A percentile compares a stretch with the other conserved stretches of the same genome.
phyloP scores from a whole-genome alignment of 2,329 filamentous ascomycete genomes.

The Penicillium sp. region DNA sequence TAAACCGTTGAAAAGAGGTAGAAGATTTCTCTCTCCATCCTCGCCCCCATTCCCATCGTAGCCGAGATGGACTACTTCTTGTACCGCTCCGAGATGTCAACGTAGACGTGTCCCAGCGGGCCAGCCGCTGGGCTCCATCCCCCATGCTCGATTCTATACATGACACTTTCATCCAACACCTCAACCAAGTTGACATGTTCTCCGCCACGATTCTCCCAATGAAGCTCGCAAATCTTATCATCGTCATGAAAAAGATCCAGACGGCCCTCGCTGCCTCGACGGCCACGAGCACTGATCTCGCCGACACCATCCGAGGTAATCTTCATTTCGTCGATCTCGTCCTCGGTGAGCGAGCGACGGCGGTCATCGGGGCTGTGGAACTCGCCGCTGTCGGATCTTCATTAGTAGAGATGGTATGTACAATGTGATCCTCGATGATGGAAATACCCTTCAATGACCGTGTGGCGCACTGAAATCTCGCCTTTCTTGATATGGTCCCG shows the following conservation, averaged over 20 bases:
- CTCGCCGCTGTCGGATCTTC: conserved; percentile 20
- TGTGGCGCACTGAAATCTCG: conserved; percentile 24
- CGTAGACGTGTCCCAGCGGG: conserved; percentile 29
- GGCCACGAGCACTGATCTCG: conserved; percentile 28
- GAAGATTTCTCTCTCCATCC: background rate
- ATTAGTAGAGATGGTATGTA: conserved; percentile 2
- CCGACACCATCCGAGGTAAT: conserved; percentile 27
- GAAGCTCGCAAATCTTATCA: conserved; percentile 30
- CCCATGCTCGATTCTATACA: conserved; percentile 26
- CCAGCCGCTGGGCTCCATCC: conserved; percentile 29
- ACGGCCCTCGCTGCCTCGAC: conserved; percentile 31
- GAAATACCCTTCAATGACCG: conserved; percentile 27
- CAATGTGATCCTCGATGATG: background rate
- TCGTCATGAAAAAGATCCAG: conserved; percentile 30
- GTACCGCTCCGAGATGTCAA: conserved; percentile 25
- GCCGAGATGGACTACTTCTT: conserved; percentile 11
- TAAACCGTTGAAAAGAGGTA: too few relatives aligned
- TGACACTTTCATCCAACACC: conserved; percentile 21
- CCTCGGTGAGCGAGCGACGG: conserved; percentile 24
- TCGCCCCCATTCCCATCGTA: background rate
- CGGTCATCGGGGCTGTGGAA: conserved; percentile 24
- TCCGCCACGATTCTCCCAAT: conserved; percentile 30
- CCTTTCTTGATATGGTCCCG: conserved; percentile 25
- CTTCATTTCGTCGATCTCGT: conserved; percentile 27
- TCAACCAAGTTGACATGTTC: conserved; percentile 24